Evolutionary conservation across 257 asterid genomes (phyloP), one percentile per base, ranked within the genome.

Genomic region (Ehretia macrophylla): DNA sequence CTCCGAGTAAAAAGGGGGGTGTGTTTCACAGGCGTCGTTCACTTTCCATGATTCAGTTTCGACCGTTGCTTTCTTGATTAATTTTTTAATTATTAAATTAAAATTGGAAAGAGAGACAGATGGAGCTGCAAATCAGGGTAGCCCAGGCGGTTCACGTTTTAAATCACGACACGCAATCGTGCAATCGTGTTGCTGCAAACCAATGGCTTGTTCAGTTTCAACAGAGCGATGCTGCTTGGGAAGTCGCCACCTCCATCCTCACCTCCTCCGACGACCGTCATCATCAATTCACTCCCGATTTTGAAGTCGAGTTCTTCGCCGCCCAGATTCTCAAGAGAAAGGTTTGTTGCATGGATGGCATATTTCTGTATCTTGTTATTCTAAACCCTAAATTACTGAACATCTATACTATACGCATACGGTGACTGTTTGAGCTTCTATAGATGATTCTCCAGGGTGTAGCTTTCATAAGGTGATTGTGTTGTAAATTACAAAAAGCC

Each of bases 201-300:
- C 97, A 89, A 62, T 89, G 97, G 97, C 85, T 89, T 20, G 90
- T 89, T 52, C 94, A 89, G 21, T 89, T 89, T 70, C 97, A 89
- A 73, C 97, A 82, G 62, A 78, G 89, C 22, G 76, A 69, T 14
- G 91, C 83, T 56, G 95, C 97, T 44, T 89, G 97, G 97, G 92
- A 86, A 17, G 77, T 84, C 63, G 91, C 95, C 70, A 81, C 92
- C 51, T 84, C 89, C 62, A 77, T 89, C 70, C 97, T 89, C 79
- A 74, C 91, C 60, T 80, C 90, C 71, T 12, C 54, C 17, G 23
- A 70, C n/a, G 32, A 70, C 61, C 73, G 66, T 35, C 81, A 56
- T 37, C 82, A 72, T 18, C 82, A 62, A 4, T 70, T 81, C 69
- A 64, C 58, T 48, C 55, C 84, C 39, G 81, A 75, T 50, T 80